These are phyloP conservation scores for Antrodiella citrinella DNA, from an alignment of 768 basidiomycete genomes.

Conservation along the genomic window DNA sequence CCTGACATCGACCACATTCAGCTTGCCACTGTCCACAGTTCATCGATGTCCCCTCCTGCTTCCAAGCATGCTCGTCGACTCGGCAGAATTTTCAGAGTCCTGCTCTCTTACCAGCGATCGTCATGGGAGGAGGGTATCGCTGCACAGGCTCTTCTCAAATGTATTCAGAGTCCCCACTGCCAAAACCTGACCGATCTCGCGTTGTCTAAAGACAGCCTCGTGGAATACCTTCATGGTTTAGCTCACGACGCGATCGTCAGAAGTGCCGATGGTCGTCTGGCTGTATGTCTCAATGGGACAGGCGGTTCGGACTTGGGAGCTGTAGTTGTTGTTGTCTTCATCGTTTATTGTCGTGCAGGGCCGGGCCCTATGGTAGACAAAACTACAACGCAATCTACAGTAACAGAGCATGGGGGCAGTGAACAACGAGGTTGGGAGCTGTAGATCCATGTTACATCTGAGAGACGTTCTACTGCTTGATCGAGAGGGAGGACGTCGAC, in stretches of 20 bases:
- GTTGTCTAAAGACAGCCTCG: neutral
- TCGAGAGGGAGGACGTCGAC: neutral
- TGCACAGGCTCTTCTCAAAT: slow-evolving; percentile 16
- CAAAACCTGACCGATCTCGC: neutral
- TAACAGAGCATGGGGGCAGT: too few relatives aligned
- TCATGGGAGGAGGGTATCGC: slow-evolving; percentile 19
- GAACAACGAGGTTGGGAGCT: slow-evolving; percentile 12
- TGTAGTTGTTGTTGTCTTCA: too few relatives aligned
- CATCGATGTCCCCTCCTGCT: too few relatives aligned
- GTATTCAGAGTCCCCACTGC: slow-evolving; percentile 5
- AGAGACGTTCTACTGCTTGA: slow-evolving; percentile 12
- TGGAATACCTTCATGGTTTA: slow-evolving; percentile 12
- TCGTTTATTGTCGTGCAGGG: too few relatives aligned
- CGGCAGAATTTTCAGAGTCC: slow-evolving; percentile 8
- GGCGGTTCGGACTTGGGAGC: slow-evolving; percentile 13
- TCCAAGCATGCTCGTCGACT: too few relatives aligned
- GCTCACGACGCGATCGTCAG: slow-evolving; percentile 14
- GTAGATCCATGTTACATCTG: slow-evolving; percentile 14
- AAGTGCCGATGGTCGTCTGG: slow-evolving; percentile 12
- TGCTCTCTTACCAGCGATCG: slow-evolving; percentile 13
- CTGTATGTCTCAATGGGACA: slow-evolving; percentile 11
- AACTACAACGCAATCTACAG: too few relatives aligned
- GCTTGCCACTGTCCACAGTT: too few relatives aligned
- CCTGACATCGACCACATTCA: too few relatives aligned
- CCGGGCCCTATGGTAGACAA: too few relatives aligned